phyloP scores from a whole-genome alignment of 1,284 basidiomycete species.

The Ustilago tritici region DNA sequence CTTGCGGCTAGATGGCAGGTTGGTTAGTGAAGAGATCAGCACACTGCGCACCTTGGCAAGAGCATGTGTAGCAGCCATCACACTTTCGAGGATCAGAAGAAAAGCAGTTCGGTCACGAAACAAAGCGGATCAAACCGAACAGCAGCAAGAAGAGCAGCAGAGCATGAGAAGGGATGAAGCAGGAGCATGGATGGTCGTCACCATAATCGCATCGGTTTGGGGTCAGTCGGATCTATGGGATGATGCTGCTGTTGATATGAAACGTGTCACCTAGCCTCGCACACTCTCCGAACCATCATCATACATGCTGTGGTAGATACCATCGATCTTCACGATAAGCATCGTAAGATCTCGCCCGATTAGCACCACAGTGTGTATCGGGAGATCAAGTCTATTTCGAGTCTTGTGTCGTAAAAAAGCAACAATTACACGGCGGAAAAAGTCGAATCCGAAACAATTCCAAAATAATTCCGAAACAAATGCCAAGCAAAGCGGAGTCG shows the following conservation, averaged over 20 bases:
- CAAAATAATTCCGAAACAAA: background rate
- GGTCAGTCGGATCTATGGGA: constrained; percentile 86
- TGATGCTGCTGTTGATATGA: constrained; percentile 73
- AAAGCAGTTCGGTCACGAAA: constrained; percentile 28
- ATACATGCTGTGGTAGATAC: background rate
- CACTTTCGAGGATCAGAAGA: constrained; percentile 55
- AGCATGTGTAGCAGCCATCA: constrained; percentile 76
- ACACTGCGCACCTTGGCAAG: constrained; percentile 82
- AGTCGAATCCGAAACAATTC: background rate
- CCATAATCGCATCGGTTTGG: constrained; percentile 82
- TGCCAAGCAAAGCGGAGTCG: constrained; percentile 21
- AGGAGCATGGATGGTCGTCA: constrained; percentile 86
- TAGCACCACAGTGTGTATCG: background rate
- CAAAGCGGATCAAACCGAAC: constrained; percentile 1
- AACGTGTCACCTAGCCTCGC: constrained; percentile 18
- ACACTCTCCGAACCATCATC: too few species aligned
- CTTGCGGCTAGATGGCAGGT: constrained; percentile 77
- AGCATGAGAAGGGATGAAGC: constrained; percentile 71
- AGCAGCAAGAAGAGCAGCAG: constrained; percentile 24
- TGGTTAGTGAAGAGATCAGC: constrained; percentile 83
- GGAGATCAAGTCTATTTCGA: background rate
- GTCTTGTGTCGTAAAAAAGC: background rate
- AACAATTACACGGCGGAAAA: background rate
- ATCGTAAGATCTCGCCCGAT: background rate
- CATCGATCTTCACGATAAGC: background rate